A percentile compares a stretch with the other conserved stretches of the same genome.
phyloP scores from a whole-genome alignment of 768 basidiomycete genomes.

The Ephemerocybe angulata region DNA sequence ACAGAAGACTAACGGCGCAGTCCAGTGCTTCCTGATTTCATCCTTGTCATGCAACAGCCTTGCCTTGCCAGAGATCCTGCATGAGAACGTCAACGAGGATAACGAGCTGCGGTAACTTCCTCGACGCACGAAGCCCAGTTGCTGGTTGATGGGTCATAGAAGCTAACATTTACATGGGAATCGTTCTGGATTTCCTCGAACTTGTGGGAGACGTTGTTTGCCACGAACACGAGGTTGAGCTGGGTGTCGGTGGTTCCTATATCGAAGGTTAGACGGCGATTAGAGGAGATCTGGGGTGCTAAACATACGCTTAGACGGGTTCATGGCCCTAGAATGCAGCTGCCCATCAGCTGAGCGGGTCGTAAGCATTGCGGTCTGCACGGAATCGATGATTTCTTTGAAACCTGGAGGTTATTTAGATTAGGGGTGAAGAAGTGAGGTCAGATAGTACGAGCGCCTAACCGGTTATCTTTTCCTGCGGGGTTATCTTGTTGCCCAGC shows the following conservation, averaged over 20 bases:
- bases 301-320: constrained; percentile 58
- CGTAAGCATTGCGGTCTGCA: constrained; percentile 73
- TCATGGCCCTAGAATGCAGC: constrained; percentile 81
- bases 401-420: constrained; percentile 45
- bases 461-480: constrained; percentile 68
- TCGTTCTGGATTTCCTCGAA: constrained; percentile 76
- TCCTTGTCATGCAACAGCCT: constrained; percentile 59
- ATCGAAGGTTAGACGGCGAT: not conserved
- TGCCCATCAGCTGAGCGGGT: constrained; percentile 64
- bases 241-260: constrained; percentile 46
- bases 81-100: not conserved
- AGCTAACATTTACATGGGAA: constrained; percentile 75
- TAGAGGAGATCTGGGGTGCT: not conserved
- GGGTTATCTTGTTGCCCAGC: constrained; percentile 44
- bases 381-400: constrained; percentile 58
- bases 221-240: constrained; percentile 62
- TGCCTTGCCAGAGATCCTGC: constrained; percentile 69
- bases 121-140: constrained; percentile 64
- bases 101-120: not conserved
- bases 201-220: constrained; percentile 70
- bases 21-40: constrained; percentile 65
- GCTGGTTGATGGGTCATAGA: constrained; percentile 64
- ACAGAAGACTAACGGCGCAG: constrained; percentile 35
- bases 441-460: constrained; percentile 7
- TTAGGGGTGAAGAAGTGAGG: not conserved